Percentiles rank a stretch among this genome's conserved stretches.
phyloP scores from a whole-genome alignment of 1,284 basidiomycete species.

The Moniliophthora roreri region DNA sequence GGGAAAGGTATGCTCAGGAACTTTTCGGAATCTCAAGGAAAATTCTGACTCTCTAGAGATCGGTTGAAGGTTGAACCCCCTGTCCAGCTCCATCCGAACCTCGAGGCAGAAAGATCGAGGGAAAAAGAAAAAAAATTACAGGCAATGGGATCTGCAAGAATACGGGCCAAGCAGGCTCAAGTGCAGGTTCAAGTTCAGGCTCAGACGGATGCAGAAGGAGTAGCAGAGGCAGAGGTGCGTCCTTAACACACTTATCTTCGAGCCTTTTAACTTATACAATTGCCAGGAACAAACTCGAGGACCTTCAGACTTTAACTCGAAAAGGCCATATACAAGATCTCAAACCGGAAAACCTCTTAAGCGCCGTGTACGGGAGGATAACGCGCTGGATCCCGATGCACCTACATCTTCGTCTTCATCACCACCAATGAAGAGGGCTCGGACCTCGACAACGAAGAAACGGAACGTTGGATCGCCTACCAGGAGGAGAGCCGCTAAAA shows the following conservation, averaged over 20 bases:
- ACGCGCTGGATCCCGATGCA: slow-evolving; percentile 3
- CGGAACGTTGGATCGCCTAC: not conserved
- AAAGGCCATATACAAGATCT: slow-evolving; percentile 9
- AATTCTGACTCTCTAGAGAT: no score
- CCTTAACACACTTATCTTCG: not conserved
- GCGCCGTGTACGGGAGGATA: slow-evolving; percentile 8
- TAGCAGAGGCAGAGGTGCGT: slow-evolving; percentile 5
- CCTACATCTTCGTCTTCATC: not conserved
- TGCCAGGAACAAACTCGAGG: slow-evolving; percentile 11
- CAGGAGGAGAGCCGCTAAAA: not conserved
- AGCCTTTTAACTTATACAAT: not conserved
- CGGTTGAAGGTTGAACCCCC: no score
- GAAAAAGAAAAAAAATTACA: no score
- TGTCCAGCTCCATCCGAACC: no score
- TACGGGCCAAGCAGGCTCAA: no score
- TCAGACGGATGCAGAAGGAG: slow-evolving; percentile 1
- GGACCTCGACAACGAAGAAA: not conserved
- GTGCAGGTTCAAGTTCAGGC: no score
- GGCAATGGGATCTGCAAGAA: no score
- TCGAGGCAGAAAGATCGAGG: no score
- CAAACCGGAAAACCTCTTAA: slow-evolving; percentile 7
- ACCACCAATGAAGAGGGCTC: not conserved
- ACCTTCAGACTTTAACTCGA: not conserved
- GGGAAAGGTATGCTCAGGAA: not conserved
- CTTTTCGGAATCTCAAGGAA: no score